Conservation (phyloP, 2,329 filamentous ascomycete genomes). For the Dichotomopilus funicola region DNA sequence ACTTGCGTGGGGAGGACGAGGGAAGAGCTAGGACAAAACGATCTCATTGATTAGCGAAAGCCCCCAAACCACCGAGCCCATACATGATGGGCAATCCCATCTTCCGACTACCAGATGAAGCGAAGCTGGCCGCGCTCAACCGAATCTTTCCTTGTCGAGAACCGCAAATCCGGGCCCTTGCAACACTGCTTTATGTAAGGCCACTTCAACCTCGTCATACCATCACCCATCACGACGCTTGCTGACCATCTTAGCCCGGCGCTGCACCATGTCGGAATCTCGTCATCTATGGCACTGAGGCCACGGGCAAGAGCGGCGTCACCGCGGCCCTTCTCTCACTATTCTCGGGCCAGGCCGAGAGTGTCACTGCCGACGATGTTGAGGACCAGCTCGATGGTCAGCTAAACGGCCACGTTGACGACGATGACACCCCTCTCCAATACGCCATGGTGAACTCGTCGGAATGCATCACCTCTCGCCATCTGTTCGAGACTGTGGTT, state of each 20-base stretch:
- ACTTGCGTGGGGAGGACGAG: no score
- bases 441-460: constrained; percentile 61
- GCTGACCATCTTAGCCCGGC: constrained; percentile 42
- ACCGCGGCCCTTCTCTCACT: constrained; percentile 53
- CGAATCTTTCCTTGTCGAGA: constrained; percentile 51
- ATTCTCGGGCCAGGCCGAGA: constrained; percentile 34
- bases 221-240: neutral
- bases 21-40: no score
- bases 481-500: constrained; percentile 67
- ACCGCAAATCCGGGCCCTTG: constrained; percentile 51
- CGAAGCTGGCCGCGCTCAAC: constrained; percentile 39
- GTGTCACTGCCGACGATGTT: constrained; percentile 18
- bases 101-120: constrained; percentile 49
- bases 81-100: constrained; percentile 31
- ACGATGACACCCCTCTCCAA: constrained; percentile 34
- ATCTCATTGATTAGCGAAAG: no score
- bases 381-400: no score
- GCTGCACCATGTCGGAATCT: constrained; percentile 68
- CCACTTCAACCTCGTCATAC: neutral
- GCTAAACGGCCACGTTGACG: no score
- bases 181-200: constrained; percentile 46
- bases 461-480: constrained; percentile 72
- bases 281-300: constrained; percentile 75
- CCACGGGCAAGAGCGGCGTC: constrained; percentile 78
- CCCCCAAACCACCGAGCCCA: no score